A percentile compares a stretch with the other conserved stretches of the same genome.
phyloP scores from a whole-genome alignment of 352 stramenopile species.

The Phytopythium montanum region DNA sequence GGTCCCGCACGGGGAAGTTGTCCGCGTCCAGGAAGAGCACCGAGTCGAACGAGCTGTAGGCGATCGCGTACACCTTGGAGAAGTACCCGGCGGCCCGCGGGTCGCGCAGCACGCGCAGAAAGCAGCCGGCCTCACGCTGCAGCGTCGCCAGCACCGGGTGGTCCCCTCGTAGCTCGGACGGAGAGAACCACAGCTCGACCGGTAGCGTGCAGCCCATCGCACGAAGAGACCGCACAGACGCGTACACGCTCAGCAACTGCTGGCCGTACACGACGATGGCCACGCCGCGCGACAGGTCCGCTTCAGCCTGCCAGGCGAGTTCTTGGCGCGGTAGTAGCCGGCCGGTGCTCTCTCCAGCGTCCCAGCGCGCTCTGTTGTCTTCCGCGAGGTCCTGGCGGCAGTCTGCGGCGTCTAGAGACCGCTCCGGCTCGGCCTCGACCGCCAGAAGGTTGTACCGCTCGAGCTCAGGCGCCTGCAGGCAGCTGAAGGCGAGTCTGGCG shows the following conservation, averaged over 20 bases:
- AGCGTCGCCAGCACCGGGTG: constrained; percentile 47
- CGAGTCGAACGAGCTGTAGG: constrained; percentile 70
- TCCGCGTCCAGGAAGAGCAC: constrained; percentile 77
- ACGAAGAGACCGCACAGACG: constrained; percentile 36
- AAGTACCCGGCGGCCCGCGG: constrained; percentile 43
- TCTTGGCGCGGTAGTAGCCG: too few species aligned
- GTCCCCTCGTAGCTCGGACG: constrained; percentile 32
- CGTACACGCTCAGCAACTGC: constrained; percentile 46
- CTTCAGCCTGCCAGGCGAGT: background rate
- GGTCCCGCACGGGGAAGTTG: constrained; percentile 66
- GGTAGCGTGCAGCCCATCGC: constrained; percentile 41
- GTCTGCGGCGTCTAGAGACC: constrained; percentile 15
- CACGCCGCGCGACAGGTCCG: constrained; percentile 31
- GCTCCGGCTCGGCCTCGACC: constrained; percentile 16
- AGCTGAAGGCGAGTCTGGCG: constrained; percentile 30
- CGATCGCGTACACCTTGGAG: constrained; percentile 71
- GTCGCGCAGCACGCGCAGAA: constrained; percentile 67
- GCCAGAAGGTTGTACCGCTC: constrained; percentile 28
- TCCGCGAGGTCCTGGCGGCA: constrained; percentile 14
- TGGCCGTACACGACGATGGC: constrained; percentile 52
- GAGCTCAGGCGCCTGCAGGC: constrained; percentile 29
- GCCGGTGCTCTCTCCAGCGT: constrained; percentile 22
- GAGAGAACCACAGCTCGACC: constrained; percentile 69
- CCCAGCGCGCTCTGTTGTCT: too few species aligned
- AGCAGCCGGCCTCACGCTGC: constrained; percentile 29